phyloP scores from a whole-genome alignment of 305 asterid species.

The Fraxinus paxiana region DNA sequence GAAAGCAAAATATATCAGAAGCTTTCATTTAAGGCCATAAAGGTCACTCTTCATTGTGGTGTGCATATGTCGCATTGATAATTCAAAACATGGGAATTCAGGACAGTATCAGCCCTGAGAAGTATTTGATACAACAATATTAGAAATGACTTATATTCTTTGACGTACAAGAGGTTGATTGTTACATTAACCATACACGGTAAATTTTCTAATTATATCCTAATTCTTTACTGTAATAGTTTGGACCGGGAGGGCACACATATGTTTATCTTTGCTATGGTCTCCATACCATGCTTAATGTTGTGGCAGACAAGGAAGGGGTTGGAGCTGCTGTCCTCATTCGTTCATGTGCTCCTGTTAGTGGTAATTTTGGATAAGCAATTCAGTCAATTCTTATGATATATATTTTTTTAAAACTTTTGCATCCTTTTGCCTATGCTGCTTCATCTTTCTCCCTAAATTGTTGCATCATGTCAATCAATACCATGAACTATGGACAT shows the following conservation, averaged over 20 bases:
- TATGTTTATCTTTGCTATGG: slow-evolving; percentile 92
- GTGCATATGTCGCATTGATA: background rate
- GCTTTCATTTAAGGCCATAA: background rate
- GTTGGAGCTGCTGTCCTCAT: slow-evolving; percentile 84
- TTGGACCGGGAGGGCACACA: slow-evolving; percentile 92
- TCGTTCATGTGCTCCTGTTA: slow-evolving; percentile 85
- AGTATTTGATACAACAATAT: background rate
- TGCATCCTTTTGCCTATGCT: background rate
- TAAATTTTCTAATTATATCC: background rate
- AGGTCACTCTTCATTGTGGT: background rate
- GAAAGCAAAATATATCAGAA: background rate
- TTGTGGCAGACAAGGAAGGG: slow-evolving; percentile 90
- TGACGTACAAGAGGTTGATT: background rate
- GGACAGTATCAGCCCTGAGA: background rate
- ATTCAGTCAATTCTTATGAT: background rate
- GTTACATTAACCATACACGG: background rate
- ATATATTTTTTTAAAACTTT: background rate
- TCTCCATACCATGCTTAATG: slow-evolving; percentile 81
- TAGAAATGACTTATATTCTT: background rate
- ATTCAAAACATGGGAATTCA: slow-evolving; percentile 27
- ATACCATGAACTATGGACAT: background rate
- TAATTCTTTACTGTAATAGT: slow-evolving; percentile 35
- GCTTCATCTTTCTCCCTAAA: background rate
- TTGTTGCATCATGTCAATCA: background rate
- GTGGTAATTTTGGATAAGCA: slow-evolving; percentile 40